A percentile compares a stretch with the other conserved stretches of the same genome.
Conservation (phyloP, 345 rosid genomes). For the Aegle marmelos region DNA sequence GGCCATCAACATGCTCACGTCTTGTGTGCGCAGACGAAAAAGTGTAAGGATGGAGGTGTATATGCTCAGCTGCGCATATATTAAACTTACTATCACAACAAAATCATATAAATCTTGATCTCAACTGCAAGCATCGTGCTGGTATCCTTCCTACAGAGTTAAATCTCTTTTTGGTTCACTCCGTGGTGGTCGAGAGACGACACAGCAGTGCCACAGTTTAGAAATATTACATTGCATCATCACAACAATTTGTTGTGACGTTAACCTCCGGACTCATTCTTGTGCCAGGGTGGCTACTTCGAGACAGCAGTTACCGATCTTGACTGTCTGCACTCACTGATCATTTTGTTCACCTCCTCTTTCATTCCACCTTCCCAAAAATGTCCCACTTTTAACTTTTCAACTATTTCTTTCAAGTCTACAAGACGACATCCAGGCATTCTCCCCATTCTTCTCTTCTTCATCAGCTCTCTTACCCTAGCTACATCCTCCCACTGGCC, state of each 20-base stretch:
- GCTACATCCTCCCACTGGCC: slow-evolving; percentile 58
- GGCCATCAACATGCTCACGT: neutral
- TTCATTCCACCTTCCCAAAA: slow-evolving; percentile 14
- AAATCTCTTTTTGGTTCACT: neutral
- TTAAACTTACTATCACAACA: neutral
- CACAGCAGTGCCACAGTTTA: neutral
- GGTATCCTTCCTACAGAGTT: neutral
- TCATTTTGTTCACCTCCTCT: slow-evolving; percentile 10
- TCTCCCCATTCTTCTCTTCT: slow-evolving; percentile 38
- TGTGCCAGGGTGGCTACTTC: neutral
- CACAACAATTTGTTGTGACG: neutral
- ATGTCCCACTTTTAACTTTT: slow-evolving; percentile 26
- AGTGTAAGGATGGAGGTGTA: neutral
- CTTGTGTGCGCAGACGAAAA: neutral
- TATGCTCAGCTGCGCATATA: neutral
- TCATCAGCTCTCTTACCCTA: slow-evolving; percentile 44
- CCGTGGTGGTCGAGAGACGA: neutral
- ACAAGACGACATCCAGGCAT: slow-evolving; percentile 57
- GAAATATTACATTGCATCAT: neutral
- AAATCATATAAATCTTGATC: neutral
- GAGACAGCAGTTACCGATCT: neutral
- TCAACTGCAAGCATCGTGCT: neutral
- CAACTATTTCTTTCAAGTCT: slow-evolving; percentile 64
- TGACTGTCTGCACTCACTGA: neutral
- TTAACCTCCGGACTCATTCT: neutral